Evolutionary conservation across 768 basidiomycete genomes (phyloP).

Genomic region (Lentinula guzmanii): DNA sequence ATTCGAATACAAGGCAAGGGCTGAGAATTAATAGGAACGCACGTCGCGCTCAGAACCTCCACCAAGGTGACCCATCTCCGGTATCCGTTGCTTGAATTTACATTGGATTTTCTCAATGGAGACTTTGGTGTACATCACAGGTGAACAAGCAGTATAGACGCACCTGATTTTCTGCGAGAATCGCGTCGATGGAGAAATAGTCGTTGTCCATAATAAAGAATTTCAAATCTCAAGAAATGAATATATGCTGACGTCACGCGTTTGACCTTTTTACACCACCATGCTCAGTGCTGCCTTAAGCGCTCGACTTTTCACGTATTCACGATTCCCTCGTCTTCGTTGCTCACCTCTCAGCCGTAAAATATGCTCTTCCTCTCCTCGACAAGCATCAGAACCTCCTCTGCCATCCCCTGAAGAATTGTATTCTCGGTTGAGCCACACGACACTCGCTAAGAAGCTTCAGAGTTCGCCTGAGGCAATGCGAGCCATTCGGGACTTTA

Average conservation of each 20-base stretch:
- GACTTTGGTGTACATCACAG: background rate
- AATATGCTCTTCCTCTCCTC: background rate
- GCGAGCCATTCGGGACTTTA: slow-evolving; percentile 39
- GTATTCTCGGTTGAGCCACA: slow-evolving; percentile 36
- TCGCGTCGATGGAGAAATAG: slow-evolving; percentile 89
- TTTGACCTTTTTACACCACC: background rate
- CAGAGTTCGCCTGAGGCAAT: slow-evolving; percentile 44
- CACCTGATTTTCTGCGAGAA: slow-evolving; percentile 89
- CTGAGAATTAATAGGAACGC: slow-evolving; percentile 21
- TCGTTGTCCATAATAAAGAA: slow-evolving; percentile 68
- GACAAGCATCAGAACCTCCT: slow-evolving; percentile 22
- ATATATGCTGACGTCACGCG: background rate
- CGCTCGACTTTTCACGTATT: background rate
- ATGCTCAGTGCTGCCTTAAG: background rate
- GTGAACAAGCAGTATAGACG: background rate
- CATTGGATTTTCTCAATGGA: slow-evolving; percentile 79
- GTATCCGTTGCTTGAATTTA: slow-evolving; percentile 82
- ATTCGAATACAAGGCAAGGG: slow-evolving; percentile 7
- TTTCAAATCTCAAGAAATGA: background rate
- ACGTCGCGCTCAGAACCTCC: slow-evolving; percentile 83
- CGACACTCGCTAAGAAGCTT: slow-evolving; percentile 41
- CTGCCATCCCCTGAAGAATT: slow-evolving; percentile 21
- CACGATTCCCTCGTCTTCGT: background rate
- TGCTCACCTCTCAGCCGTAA: background rate
- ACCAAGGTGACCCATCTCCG: slow-evolving; percentile 84